Conservation (phyloP, 352 stramenopile species). For the Phytophthora citrophthora region DNA sequence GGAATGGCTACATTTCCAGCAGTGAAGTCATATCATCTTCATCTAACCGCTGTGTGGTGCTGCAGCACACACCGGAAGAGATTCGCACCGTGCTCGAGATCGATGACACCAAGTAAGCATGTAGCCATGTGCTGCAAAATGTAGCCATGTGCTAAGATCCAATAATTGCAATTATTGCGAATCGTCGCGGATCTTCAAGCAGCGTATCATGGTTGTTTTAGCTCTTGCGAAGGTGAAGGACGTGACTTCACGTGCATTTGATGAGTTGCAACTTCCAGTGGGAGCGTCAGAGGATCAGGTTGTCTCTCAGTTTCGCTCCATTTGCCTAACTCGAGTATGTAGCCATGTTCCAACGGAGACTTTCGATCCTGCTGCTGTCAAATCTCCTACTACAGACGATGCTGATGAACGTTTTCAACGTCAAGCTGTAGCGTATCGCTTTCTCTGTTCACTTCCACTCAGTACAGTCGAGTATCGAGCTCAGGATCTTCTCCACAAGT, state of each 20-base stretch:
- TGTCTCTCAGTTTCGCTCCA: slow-evolving; percentile 48
- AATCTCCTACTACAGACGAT: slow-evolving; percentile 9
- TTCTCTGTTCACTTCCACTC: slow-evolving; percentile 59
- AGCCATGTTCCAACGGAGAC: slow-evolving; percentile 12
- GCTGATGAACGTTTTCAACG: slow-evolving; percentile 53
- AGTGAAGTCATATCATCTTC: slow-evolving; percentile 23
- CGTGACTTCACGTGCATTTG: slow-evolving; percentile 50
- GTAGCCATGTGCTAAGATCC: slow-evolving; percentile 1
- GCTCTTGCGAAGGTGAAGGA: slow-evolving; percentile 36
- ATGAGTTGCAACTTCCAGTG: slow-evolving; percentile 61
- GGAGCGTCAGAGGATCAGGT: slow-evolving; percentile 59
- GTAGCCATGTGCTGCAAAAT: slow-evolving; percentile 13
- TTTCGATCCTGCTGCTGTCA: slow-evolving; percentile 3
- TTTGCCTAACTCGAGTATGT: slow-evolving; percentile 57
- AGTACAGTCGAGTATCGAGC: slow-evolving; percentile 24
- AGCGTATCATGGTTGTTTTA: slow-evolving; percentile 21
- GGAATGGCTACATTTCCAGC: slow-evolving; percentile 44
- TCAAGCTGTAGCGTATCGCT: slow-evolving; percentile 70
- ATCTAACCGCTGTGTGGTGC: slow-evolving; percentile 31
- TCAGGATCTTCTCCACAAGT: slow-evolving; percentile 50
- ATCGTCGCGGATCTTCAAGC: not conserved
- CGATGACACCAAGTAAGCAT: slow-evolving; percentile 38
- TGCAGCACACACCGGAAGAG: slow-evolving; percentile 68
- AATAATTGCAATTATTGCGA: not conserved
- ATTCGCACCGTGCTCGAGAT: slow-evolving; percentile 71